Evolutionary conservation across 805 yeast species (phyloP).

Genomic region (Saccharomycopsis capsularis): DNA sequence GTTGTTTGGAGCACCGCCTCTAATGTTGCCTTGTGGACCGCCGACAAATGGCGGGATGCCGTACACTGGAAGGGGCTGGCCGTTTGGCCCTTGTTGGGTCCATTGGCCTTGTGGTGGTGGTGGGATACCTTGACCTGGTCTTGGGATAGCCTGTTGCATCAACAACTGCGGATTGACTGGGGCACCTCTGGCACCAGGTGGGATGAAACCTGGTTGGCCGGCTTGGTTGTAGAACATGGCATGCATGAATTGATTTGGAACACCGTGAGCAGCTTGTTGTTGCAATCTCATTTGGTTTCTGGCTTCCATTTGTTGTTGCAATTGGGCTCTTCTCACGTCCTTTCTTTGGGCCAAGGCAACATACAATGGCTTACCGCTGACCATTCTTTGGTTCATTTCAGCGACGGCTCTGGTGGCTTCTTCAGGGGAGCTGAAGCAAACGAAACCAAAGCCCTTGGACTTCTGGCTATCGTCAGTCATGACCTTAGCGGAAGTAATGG

Average conservation of each 20-base stretch:
- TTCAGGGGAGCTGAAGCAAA: constrained; percentile 95
- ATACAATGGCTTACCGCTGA: constrained; percentile 91
- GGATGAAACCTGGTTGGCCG: constrained; percentile 73
- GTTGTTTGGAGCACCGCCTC: constrained; percentile 39
- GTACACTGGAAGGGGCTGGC: constrained; percentile 78
- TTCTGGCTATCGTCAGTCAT: constrained; percentile 93
- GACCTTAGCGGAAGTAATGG: constrained; percentile 92
- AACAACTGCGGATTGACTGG: constrained; percentile 71
- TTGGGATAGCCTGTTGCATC: constrained; percentile 57
- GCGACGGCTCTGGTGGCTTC: constrained; percentile 98
- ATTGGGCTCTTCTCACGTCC: constrained; percentile 94
- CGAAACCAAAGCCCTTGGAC: constrained; percentile 98
- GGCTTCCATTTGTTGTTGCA: constrained; percentile 96
- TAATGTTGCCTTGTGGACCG: constrained; percentile 47
- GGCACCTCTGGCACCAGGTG: constrained; percentile 77
- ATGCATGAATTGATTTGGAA: constrained; percentile 80
- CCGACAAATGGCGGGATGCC: constrained; percentile 77
- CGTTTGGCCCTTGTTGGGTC: constrained; percentile 63
- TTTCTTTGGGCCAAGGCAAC: constrained; percentile 99
- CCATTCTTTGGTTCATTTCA: constrained; percentile 97
- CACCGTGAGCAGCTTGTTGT: constrained; percentile 84
- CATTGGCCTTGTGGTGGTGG: constrained; percentile 53
- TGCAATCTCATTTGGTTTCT: constrained; percentile 98
- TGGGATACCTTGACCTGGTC: constrained; percentile 57
- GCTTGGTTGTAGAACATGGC: constrained; percentile 73